These are phyloP conservation scores for Kwoniella pini DNA, from an alignment of 768 basidiomycete species.

Conservation along the genomic window DNA sequence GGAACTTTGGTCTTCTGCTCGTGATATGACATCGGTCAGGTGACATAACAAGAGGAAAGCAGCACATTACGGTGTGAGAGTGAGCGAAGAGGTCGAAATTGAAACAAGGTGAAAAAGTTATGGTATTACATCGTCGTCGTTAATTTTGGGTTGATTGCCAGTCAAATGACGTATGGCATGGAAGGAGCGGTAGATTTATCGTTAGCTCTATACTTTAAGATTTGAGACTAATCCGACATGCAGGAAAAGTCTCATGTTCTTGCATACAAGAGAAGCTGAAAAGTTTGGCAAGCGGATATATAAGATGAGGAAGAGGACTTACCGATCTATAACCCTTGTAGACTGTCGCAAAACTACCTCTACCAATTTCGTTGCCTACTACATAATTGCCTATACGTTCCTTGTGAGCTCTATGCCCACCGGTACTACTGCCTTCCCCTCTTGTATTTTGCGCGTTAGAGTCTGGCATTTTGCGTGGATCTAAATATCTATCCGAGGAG, in stretches of 20 bases:
- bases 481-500: background rate
- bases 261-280: too few relatives aligned
- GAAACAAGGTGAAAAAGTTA: too few relatives aligned
- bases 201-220: too few relatives aligned
- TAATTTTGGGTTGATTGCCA: too few relatives aligned
- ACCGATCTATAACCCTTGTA: constrained; percentile 92
- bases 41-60: background rate
- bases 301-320: constrained; percentile 44
- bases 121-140: too few relatives aligned
- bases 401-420: constrained; percentile 21
- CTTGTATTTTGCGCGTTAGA: constrained; percentile 16
- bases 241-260: too few relatives aligned
- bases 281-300: too few relatives aligned
- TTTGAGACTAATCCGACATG: too few relatives aligned
- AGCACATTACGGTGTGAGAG: background rate
- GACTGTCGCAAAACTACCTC: constrained; percentile 92
- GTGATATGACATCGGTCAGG: background rate
- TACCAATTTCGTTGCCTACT: constrained; percentile 57
- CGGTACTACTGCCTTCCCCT: constrained; percentile 9
- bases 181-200: too few relatives aligned
- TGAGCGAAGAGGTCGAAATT: background rate
- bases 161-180: too few relatives aligned
- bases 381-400: constrained; percentile 55
- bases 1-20: constrained; percentile 70
- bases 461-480: constrained; percentile 14